Evolutionary conservation across 768 basidiomycete species (phyloP), one percentile per base, ranked within the genome.

Genomic region (Scleroderma citrinum): DNA sequence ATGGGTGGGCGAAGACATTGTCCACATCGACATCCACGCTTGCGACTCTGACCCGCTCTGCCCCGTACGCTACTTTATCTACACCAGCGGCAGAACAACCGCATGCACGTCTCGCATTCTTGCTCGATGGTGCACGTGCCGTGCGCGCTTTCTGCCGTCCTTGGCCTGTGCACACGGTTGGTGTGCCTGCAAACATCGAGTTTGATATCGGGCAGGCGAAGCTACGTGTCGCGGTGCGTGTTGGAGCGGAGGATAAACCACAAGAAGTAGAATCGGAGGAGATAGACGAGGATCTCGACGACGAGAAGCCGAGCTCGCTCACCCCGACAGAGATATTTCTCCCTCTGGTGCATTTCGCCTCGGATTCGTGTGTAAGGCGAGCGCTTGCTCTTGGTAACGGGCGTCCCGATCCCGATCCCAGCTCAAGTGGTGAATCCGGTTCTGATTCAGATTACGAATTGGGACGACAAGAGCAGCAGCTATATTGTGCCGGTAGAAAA

Each of bases 271-370:
- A 23, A 5, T 13, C 13, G 38, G 11, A 5, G n/a, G 38, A 21
- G 5, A 30, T n/a, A 6, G 48, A 45, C 20, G 49, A 42, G 7
- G 34, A 21, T 2, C 4, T 5, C 26, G 43, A 17, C 3, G 44
- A 39, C 19, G 38, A 39, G 38, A 39, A 39, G 20, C 38, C 29
- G 41, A 70, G 72, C 16, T 63, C 62, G 24, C 68, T 80, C 26
- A 8, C 8, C 1, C 76, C 83, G n/a, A 97, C 92, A 17, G 96
- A 96, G 73, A 83, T 98, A 19, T 99, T 78, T 63, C 64, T 98
- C 1, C 96, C 96, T 5, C 73, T 92, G 43, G 83, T 95, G 17
- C 96, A 99, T 63, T 99, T 83, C 62, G 89, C 85, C 3, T 73
- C 76, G 52, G 67, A 71, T 19, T 49, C 17, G 40, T 61, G 61